phyloP scores from a whole-genome alignment of 1,284 basidiomycete genomes.

The Sphaerobolus stellatus region DNA sequence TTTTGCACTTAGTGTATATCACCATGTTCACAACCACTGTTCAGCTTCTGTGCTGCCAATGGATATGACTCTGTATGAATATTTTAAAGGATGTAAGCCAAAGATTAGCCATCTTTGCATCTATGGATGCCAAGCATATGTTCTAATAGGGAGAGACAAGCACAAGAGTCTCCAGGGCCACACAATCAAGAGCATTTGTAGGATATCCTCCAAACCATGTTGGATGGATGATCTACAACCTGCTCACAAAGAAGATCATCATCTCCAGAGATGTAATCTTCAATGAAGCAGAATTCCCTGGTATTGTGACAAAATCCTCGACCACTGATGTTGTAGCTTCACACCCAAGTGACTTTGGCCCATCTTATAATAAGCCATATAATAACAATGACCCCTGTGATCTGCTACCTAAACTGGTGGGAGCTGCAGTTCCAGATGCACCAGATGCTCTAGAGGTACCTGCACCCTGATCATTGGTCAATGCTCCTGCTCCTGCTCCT shows the following conservation, averaged over 20 bases:
- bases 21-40: constrained; percentile 16
- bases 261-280: constrained; percentile 28
- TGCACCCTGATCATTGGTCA: too few relatives aligned
- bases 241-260: constrained; percentile 19
- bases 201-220: constrained; percentile 33
- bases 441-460: too few relatives aligned
- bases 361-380: too few relatives aligned
- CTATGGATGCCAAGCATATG: constrained; percentile 37
- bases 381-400: too few relatives aligned
- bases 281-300: constrained; percentile 26
- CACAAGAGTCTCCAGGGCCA: constrained; percentile 26
- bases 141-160: constrained; percentile 32
- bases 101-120: constrained; percentile 27
- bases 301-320: constrained; percentile 13
- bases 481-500: background rate
- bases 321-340: constrained; percentile 5
- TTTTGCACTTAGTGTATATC: constrained; percentile 13
- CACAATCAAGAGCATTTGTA: constrained; percentile 34
- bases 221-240: constrained; percentile 33
- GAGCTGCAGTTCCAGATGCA: too few relatives aligned
- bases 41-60: constrained; percentile 9
- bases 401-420: too few relatives aligned
- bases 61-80: background rate
- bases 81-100: constrained; percentile 24
- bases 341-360: too few relatives aligned